These are phyloP conservation scores for Cucurbita pepo DNA, from an alignment of 306 rosid species.

Conservation along the genomic window DNA sequence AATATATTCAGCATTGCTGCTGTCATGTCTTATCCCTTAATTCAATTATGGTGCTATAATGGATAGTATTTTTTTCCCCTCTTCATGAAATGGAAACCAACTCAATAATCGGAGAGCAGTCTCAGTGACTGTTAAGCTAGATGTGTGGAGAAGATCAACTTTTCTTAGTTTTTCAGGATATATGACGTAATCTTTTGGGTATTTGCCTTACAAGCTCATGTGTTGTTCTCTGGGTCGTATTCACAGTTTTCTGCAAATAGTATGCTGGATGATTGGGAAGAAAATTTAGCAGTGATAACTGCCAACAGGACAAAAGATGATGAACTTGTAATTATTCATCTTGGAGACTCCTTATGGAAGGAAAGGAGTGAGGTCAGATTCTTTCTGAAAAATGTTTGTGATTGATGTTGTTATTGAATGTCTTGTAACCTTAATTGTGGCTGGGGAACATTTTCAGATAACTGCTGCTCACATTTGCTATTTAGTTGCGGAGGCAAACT, in stretches of 20 bases:
- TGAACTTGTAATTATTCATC: conserved; percentile 74
- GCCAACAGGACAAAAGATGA: conserved; percentile 93
- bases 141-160: neutral
- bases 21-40: neutral
- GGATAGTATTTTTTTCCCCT: neutral
- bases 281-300: conserved; percentile 78
- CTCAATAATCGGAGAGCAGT: neutral
- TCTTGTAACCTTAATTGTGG: conserved; percentile 14
- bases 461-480: conserved; percentile 94
- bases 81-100: neutral
- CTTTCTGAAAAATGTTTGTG: neutral
- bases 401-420: neutral
- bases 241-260: conserved; percentile 43
- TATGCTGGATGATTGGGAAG: conserved; percentile 90
- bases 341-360: conserved; percentile 90
- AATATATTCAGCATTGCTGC: neutral
- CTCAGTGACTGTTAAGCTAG: neutral
- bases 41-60: neutral
- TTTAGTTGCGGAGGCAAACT: conserved; percentile 84
- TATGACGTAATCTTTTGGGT: neutral
- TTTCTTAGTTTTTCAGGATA: neutral
- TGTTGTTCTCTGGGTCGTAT: conserved; percentile 6
- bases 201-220: conserved; percentile 7
- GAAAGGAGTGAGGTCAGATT: conserved; percentile 66
- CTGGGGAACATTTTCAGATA: conserved; percentile 34